phyloP scores from a whole-genome alignment of 2,329 filamentous ascomycete genomes.

The Dendryphion nanum region DNA sequence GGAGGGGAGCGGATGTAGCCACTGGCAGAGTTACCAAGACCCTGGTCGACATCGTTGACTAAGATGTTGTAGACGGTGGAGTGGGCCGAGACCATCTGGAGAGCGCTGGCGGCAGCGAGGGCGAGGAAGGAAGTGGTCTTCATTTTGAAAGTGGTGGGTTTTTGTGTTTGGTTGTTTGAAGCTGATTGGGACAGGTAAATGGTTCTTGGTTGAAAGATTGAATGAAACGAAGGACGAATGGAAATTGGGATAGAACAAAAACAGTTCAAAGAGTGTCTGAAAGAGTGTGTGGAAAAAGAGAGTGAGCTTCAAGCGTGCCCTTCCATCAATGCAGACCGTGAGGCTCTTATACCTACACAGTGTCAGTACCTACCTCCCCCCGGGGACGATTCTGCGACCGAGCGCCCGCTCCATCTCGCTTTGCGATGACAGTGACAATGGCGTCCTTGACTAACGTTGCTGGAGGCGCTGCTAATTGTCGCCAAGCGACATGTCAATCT shows the following conservation, averaged over 20 bases:
- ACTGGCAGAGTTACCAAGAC: slow-evolving; percentile 35
- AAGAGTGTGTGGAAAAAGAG: slow-evolving; percentile 20
- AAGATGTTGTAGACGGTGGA: slow-evolving; percentile 36
- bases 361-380: too few relatives aligned
- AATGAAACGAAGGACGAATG: slow-evolving; percentile 16
- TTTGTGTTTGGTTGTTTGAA: not conserved
- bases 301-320: slow-evolving; percentile 31
- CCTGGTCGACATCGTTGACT: slow-evolving; percentile 43
- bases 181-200: not conserved
- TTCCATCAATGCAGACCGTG: slow-evolving; percentile 8
- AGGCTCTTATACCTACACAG: slow-evolving; percentile 29
- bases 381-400: slow-evolving; percentile 2
- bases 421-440: slow-evolving; percentile 9
- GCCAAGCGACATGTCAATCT: slow-evolving; percentile 14
- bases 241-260: slow-evolving; percentile 13
- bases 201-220: slow-evolving; percentile 2
- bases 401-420: slow-evolving; percentile 16
- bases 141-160: slow-evolving; percentile 20
- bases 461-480: slow-evolving; percentile 10
- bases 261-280: slow-evolving; percentile 8
- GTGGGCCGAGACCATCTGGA: slow-evolving; percentile 30
- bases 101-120: slow-evolving; percentile 28
- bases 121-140: slow-evolving; percentile 29
- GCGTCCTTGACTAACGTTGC: slow-evolving; percentile 12
- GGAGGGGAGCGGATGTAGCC: slow-evolving; percentile 51